Evolutionary conservation across 306 rosid genomes (phyloP), one percentile per base, ranked within the genome.

Genomic region (Alnus glutinosa): DNA sequence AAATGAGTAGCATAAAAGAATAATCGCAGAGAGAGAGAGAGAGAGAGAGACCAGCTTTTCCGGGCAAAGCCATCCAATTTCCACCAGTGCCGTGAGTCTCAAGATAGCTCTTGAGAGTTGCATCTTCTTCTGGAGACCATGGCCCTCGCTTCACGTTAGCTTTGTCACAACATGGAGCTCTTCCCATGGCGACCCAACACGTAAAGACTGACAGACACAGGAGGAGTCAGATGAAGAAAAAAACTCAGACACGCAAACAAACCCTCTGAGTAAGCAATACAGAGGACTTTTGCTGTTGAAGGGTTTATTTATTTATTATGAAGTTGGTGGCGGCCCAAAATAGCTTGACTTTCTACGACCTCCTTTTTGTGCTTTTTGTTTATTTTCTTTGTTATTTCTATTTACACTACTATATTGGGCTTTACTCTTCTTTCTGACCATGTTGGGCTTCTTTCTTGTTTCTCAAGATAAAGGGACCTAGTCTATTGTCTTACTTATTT

Each of bases 101-200:
- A 0, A 94, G 14, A 69, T 89, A 94, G 67, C n/a, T 66, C 81
- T 74, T 94, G 86, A 94, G 98, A 34, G 85, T 71, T 19, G 85
- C 93, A 82, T 94, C 98, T 87, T 94, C 98, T 64, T 94, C 96
- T 11, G 96, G 94, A 72, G 98, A 94, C 98, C 98, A 94, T 37
- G 95, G 97, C 3, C 98, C 96, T 86, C 85, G 90, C 89, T 92
- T 94, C 47, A 94, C 98, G 18, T 85, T 90, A 4, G 89, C 89
- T 87, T 94, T 94, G 89, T 92, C 98, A 84, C 98, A 94, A 30
- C 98, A 94, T 52, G 98, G 98, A 79, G 93, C 85, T 84, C 98
- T 92, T 90, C 98, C 97, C 98, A 93, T 93, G 76, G 74, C 85
- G 30, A 48, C 77, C 64, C 9, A 34, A 16, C 44, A 18, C 30